Percentiles rank a stretch among this genome's conserved stretches.
Conservation (phyloP, 2,329 filamentous ascomycete genomes). For the Aspergillus novofumigatus region DNA sequence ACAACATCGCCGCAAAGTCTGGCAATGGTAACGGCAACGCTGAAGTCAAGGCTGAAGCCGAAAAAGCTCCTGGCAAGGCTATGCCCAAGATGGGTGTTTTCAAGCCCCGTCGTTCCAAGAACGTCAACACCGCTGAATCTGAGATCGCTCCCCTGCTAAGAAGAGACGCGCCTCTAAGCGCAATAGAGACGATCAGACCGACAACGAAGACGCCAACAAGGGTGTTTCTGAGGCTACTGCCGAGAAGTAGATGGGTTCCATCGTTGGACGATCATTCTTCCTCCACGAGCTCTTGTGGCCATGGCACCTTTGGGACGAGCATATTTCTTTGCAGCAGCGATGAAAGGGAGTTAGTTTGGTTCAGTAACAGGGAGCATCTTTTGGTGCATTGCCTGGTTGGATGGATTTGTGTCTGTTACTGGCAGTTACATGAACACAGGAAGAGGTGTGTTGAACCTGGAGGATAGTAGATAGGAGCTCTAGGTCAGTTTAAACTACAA, state of each 20-base stretch:
- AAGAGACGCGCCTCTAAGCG: background rate
- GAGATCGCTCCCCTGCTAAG: background rate
- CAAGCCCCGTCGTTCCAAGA: background rate
- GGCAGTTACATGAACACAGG: background rate
- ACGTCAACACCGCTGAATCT: background rate
- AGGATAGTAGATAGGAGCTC: background rate
- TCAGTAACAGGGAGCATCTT: background rate
- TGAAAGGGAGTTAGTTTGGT: background rate
- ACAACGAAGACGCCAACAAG: background rate
- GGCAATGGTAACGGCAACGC: background rate
- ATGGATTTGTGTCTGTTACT: background rate
- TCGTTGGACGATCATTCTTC: background rate
- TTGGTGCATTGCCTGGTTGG: background rate
- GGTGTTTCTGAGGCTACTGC: background rate
- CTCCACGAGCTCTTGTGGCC: background rate
- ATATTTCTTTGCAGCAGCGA: background rate
- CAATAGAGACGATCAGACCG: background rate
- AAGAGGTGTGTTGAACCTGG: background rate
- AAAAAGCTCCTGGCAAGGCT: background rate
- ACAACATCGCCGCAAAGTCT: conserved; percentile 4
- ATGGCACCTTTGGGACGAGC: background rate
- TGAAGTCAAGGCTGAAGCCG: background rate
- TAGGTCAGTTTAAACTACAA: background rate
- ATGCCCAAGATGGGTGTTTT: background rate
- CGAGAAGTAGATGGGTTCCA: background rate